A percentile compares a stretch with the other conserved stretches of the same genome.
These are phyloP conservation scores for Rubia yunnanensis DNA, from an alignment of 257 asterid species.

Conservation along the genomic window DNA sequence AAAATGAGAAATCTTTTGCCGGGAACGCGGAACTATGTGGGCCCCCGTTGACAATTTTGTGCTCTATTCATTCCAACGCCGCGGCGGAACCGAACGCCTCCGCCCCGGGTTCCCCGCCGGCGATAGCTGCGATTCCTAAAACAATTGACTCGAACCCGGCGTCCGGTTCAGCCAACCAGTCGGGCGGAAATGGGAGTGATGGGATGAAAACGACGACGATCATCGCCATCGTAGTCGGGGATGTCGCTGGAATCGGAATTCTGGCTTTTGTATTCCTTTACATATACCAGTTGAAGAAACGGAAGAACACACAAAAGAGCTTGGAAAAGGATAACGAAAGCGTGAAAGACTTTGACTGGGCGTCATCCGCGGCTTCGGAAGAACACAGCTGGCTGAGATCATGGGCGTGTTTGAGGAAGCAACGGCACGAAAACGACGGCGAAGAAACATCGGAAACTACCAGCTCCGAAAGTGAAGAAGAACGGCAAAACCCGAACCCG, in stretches of 20 bases:
- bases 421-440: slow-evolving; percentile 26
- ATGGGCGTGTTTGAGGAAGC: slow-evolving; percentile 65
- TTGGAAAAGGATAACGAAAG: slow-evolving; percentile 37
- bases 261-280: slow-evolving; percentile 32
- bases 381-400: slow-evolving; percentile 63
- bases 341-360: slow-evolving; percentile 71
- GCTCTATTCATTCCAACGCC: slow-evolving; percentile 52
- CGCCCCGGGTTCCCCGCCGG: slow-evolving; percentile 65
- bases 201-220: slow-evolving; percentile 47
- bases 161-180: slow-evolving; percentile 11
- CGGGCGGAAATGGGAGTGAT: slow-evolving; percentile 6
- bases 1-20: slow-evolving; percentile 30
- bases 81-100: slow-evolving; percentile 37
- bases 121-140: slow-evolving; percentile 84
- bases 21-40: slow-evolving; percentile 75
- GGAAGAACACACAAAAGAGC: slow-evolving; percentile 21
- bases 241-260: slow-evolving; percentile 54
- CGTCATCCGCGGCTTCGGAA: slow-evolving; percentile 41
- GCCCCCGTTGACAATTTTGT: slow-evolving; percentile 33
- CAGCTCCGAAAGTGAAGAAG: slow-evolving; percentile 27
- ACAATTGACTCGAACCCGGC: slow-evolving; percentile 39
- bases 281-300: slow-evolving; percentile 35
- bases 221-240: slow-evolving; percentile 66
- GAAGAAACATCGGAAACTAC: slow-evolving; percentile 39
- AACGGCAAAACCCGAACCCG: slow-evolving; percentile 3